Percentiles rank a stretch among this genome's conserved stretches.
Evolutionary conservation across 2,329 filamentous ascomycete species (phyloP).

Genomic region (Ophiosphaerella narmari): DNA sequence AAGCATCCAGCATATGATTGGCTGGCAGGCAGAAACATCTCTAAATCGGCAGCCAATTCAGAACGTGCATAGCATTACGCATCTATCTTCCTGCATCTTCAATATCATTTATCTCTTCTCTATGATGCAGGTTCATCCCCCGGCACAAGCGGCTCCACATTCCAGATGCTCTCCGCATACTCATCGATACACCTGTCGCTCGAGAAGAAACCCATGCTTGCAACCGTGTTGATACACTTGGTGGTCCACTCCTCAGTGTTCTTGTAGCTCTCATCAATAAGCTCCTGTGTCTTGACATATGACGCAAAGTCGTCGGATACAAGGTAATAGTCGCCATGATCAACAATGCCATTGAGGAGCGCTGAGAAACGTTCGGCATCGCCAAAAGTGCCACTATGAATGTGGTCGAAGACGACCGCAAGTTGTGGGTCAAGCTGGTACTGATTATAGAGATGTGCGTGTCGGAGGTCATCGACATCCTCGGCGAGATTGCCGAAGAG

Average conservation of each 20-base stretch:
- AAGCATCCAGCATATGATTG: slow-evolving; percentile 24
- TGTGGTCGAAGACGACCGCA: slow-evolving; percentile 79
- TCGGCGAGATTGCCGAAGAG: slow-evolving; percentile 95
- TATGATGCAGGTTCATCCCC: slow-evolving; percentile 34
- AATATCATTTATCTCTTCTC: neutral
- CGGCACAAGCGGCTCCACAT: slow-evolving; percentile 76
- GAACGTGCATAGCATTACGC: neutral
- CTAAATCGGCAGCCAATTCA: too few species aligned
- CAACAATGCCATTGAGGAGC: slow-evolving; percentile 80
- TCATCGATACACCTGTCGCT: slow-evolving; percentile 95
- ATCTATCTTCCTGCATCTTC: neutral
- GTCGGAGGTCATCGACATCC: slow-evolving; percentile 93
- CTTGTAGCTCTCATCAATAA: slow-evolving; percentile 90
- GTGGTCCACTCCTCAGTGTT: slow-evolving; percentile 91
- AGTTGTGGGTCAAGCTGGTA: slow-evolving; percentile 80
- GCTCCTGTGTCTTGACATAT: slow-evolving; percentile 86
- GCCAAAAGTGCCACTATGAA: slow-evolving; percentile 81
- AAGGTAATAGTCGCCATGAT: slow-evolving; percentile 96
- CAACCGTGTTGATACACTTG: slow-evolving; percentile 86
- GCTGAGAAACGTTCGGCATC: slow-evolving; percentile 78
- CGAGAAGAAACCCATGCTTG: slow-evolving; percentile 96
- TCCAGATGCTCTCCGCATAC: slow-evolving; percentile 98
- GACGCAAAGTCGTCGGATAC: slow-evolving; percentile 97
- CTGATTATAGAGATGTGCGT: slow-evolving; percentile 81
- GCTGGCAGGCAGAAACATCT: neutral